Evolutionary conservation across 2,329 filamentous ascomycete species (phyloP).

Genomic region (Penicillium crustosum): DNA sequence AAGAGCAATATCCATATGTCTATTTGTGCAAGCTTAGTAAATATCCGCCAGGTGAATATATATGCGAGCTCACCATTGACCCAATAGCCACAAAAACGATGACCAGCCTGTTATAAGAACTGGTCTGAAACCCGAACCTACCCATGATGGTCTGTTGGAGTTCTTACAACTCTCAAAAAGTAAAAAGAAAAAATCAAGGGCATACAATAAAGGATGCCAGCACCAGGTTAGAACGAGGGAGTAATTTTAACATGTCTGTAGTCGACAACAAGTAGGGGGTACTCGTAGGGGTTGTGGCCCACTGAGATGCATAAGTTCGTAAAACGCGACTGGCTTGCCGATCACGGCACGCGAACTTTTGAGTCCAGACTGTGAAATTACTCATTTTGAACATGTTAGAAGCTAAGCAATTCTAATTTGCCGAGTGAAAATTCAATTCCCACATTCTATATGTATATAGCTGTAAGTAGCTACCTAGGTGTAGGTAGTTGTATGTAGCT

Average conservation of each 20-base stretch:
- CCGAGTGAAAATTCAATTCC: no score
- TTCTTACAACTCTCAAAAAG: background rate
- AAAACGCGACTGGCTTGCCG: background rate
- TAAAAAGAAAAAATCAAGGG: background rate
- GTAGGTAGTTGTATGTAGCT: no score
- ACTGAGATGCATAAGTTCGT: conserved; percentile 2
- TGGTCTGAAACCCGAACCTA: conserved; percentile 38
- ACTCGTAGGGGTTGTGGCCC: background rate
- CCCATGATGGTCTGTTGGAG: conserved; percentile 24
- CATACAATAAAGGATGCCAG: conserved; percentile 4
- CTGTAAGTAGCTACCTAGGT: no score
- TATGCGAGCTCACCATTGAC: conserved; percentile 36
- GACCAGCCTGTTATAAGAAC: conserved; percentile 41
- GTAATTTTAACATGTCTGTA: background rate
- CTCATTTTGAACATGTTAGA: background rate
- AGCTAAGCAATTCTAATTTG: background rate
- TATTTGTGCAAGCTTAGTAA: conserved; percentile 20
- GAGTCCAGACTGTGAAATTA: background rate
- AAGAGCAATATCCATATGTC: conserved; percentile 55
- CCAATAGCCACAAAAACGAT: conserved; percentile 42
- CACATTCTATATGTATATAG: no score
- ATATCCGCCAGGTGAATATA: background rate
- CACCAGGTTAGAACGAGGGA: background rate
- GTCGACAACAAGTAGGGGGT: background rate
- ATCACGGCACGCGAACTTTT: background rate